These are phyloP conservation scores for Penicillium vulpinum DNA, from an alignment of 2,329 filamentous ascomycete species.

Conservation along the genomic window DNA sequence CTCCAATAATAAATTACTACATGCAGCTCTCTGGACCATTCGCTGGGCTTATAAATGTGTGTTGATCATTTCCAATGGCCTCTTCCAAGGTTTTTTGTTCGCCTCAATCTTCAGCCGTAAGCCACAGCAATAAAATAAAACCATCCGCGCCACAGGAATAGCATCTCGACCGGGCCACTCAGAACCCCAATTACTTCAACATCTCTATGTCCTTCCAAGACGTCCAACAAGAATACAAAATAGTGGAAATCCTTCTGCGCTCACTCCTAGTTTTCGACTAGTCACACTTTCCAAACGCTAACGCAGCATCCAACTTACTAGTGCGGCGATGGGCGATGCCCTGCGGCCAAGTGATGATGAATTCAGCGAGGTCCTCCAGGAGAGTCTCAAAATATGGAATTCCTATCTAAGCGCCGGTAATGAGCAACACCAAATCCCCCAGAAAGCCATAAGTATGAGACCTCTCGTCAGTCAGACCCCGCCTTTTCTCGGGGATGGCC, in stretches of 20 bases:
- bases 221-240: not conserved
- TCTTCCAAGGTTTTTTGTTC: not conserved
- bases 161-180: not conserved
- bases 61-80: not conserved
- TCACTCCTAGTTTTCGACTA: not conserved
- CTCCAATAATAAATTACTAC: too few relatives aligned
- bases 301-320: not conserved
- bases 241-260: not conserved
- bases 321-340: conserved; percentile 14
- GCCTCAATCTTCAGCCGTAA: not conserved
- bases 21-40: too few relatives aligned
- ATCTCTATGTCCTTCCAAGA: not conserved
- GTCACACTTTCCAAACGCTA: not conserved
- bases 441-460: conserved; percentile 15
- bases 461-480: conserved; percentile 16
- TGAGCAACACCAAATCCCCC: conserved; percentile 10
- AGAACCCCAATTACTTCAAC: not conserved
- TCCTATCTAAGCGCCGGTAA: conserved; percentile 14
- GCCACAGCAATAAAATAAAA: not conserved
- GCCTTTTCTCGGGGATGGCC: conserved; percentile 19
- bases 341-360: conserved; percentile 19
- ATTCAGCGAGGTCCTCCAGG: conserved; percentile 16
- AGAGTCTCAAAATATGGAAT: conserved; percentile 19
- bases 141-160: not conserved
- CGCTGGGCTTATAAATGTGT: too few relatives aligned